Evolutionary conservation across 164 flowering plant genomes (phyloP).

Genomic region (Stephania japonica): DNA sequence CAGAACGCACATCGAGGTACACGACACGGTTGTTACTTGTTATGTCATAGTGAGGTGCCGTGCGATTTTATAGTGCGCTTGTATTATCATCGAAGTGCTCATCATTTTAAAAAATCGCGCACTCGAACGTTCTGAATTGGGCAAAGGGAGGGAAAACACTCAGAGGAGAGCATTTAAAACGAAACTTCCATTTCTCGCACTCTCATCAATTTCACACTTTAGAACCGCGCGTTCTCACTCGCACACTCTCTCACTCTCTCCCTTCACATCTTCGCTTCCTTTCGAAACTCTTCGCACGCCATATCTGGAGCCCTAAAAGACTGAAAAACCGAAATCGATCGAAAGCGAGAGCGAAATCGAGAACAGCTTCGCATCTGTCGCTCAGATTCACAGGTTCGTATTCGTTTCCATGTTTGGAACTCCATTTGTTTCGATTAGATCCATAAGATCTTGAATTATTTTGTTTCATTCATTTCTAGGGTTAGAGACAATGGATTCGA

Average conservation of each 20-base stretch:
- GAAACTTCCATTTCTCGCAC: neutral
- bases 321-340: neutral
- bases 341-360: neutral
- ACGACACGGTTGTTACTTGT: too few relatives aligned
- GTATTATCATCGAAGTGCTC: too few relatives aligned
- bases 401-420: neutral
- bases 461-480: neutral
- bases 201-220: neutral
- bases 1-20: too few relatives aligned
- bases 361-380: neutral
- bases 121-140: neutral
- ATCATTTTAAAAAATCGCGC: too few relatives aligned
- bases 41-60: too few relatives aligned
- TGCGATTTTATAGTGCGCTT: too few relatives aligned
- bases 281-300: neutral
- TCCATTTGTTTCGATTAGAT: neutral
- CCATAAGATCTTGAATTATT: neutral
- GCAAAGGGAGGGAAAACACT: constrained; percentile 1
- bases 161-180: neutral
- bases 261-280: neutral
- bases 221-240: neutral
- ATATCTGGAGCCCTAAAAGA: neutral
- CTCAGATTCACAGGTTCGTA: neutral
- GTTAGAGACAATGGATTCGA: neutral
- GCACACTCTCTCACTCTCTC: neutral